A percentile compares a stretch with the other conserved stretches of the same genome.
phyloP scores from a whole-genome alignment of 768 basidiomycete genomes.

The Panaeolus cyanescens region DNA sequence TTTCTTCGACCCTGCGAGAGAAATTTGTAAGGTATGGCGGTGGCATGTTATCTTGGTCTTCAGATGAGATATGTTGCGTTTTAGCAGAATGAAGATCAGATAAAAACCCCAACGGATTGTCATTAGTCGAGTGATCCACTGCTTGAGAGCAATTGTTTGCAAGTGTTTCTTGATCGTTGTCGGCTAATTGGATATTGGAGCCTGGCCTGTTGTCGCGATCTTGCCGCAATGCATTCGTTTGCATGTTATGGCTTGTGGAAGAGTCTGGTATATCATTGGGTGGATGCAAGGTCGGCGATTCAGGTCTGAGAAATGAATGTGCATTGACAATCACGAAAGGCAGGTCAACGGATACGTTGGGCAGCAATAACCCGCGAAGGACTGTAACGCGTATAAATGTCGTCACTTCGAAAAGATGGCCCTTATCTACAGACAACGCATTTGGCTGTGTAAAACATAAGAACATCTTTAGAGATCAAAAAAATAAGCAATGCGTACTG shows the following conservation, averaged over 20 bases:
- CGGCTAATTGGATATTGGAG: background rate
- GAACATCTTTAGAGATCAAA: conserved; percentile 4
- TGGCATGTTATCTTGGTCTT: background rate
- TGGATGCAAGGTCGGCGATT: conserved; percentile 41
- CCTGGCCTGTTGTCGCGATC: background rate
- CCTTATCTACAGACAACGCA: conserved; percentile 66
- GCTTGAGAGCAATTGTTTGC: background rate
- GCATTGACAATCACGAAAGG: conserved; percentile 83
- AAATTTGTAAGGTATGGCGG: conserved; percentile 3
- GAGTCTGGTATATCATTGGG: conserved; percentile 44
- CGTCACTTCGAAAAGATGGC: conserved; percentile 74
- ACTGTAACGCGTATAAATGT: conserved; percentile 70
- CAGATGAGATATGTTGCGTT: background rate
- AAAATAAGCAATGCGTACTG: conserved; percentile 52
- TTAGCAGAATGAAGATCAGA: background rate
- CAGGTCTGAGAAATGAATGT: conserved; percentile 59
- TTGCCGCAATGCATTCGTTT: conserved; percentile 3
- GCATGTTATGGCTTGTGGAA: conserved; percentile 20
- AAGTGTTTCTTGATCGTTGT: conserved; percentile 1
- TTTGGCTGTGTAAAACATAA: conserved; percentile 49
- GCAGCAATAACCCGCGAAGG: conserved; percentile 53
- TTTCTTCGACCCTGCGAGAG: conserved; percentile 4
- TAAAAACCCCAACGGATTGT: background rate
- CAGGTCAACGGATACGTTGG: conserved; percentile 65
- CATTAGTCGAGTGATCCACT: background rate